phyloP scores from a whole-genome alignment of 306 rosid species.

The Cicer pinnatifidum region DNA sequence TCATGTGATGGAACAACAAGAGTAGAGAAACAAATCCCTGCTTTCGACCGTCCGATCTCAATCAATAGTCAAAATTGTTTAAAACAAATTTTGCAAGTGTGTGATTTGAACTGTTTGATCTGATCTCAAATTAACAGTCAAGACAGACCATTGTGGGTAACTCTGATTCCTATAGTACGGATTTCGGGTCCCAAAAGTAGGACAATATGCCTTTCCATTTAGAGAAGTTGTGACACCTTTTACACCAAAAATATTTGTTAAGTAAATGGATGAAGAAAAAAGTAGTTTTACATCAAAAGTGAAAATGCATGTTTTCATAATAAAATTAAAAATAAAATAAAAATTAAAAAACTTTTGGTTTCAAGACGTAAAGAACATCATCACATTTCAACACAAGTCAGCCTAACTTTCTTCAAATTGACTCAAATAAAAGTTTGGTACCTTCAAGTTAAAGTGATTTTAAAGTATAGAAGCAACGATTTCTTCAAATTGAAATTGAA shows the following conservation, averaged over 20 bases:
- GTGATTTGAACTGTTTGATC: no score
- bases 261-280: neutral
- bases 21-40: no score
- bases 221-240: neutral
- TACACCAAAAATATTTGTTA: neutral
- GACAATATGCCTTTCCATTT: constrained; percentile 15
- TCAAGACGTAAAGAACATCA: neutral
- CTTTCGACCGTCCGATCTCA: no score
- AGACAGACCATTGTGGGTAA: no score
- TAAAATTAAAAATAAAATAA: no score
- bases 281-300: neutral
- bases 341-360: neutral
- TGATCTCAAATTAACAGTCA: no score
- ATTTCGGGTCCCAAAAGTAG: constrained; percentile 1
- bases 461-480: constrained; percentile 34
- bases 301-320: neutral
- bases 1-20: constrained; percentile 18
- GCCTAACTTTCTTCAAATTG: constrained; percentile 1
- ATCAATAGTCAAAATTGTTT: no score
- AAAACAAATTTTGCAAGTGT: no score
- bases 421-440: neutral
- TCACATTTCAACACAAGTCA: neutral
- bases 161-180: no score
- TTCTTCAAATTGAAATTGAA: neutral
- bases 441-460: neutral